These are phyloP conservation scores for Lepidium sativum DNA, from an alignment of 345 rosid genomes.

Conservation along the genomic window DNA sequence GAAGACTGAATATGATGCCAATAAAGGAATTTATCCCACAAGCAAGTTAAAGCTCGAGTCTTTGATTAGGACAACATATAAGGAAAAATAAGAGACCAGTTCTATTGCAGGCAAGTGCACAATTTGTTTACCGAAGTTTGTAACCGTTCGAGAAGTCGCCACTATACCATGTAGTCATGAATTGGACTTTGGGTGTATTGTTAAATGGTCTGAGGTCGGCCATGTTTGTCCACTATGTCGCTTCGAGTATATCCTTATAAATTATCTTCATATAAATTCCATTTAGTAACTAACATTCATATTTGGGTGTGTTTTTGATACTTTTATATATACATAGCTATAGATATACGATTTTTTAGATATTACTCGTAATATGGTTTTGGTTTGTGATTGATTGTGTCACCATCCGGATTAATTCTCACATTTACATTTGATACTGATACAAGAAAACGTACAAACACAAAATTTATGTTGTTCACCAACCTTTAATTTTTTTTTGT, in stretches of 20 bases:
- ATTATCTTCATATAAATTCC: not conserved
- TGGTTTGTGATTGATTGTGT: no score
- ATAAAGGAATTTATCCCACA: not conserved
- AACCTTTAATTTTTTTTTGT: no score
- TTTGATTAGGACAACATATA: not conserved
- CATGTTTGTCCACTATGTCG: slow-evolving; percentile 23
- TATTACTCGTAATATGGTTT: not conserved
- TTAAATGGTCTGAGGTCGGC: not conserved
- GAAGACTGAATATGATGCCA: not conserved
- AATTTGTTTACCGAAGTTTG: slow-evolving; percentile 1
- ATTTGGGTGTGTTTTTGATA: not conserved
- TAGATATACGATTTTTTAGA: not conserved
- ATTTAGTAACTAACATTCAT: not conserved
- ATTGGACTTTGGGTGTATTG: slow-evolving; percentile 5
- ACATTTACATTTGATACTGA: no score
- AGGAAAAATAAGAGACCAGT: not conserved
- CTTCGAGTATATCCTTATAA: not conserved
- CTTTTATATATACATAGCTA: not conserved
- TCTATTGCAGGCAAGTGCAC: not conserved
- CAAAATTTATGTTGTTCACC: no score
- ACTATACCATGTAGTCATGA: slow-evolving; percentile 18
- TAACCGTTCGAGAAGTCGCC: not conserved
- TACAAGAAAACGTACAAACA: no score
- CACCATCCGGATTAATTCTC: no score
- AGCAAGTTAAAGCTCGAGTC: not conserved